Evolutionary conservation across 176 grass and related monocot genomes (phyloP), one percentile per base, ranked within the genome.

Genomic region (Avena atlantica): DNA sequence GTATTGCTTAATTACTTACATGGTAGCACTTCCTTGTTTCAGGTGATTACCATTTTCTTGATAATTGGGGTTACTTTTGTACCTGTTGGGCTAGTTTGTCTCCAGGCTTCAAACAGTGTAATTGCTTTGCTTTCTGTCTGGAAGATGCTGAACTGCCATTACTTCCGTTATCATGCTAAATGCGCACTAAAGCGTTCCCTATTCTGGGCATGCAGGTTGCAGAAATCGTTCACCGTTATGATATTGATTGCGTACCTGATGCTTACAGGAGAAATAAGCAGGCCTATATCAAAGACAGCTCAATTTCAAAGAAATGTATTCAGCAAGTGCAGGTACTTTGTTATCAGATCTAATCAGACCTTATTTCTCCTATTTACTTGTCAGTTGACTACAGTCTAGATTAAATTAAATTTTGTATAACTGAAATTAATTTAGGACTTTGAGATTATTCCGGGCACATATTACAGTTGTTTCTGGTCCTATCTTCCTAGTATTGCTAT

Each of bases 21-120:
- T 63, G 20, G 37, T 79, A 73, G 69, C 70, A 36, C 36, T 87
- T 75, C 17, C 8, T 47, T 89, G 17, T 64, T 89, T 57, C 89
- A 99, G 97, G 83, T 99, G 67, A 90, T 99, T 83, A 77, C 85
- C 17, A 87, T 85, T 76, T 99, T 99, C 92, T 92, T 99, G 85
- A 40, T 99, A 27, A 60, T 91, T 56, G 97, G 97, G 29, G 78
- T 91, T 63, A 53, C 81, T 69, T 94, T 93, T 57, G 81, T 94
- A 66, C 94, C 90, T 5, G 63, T 93, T 84, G 97, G 97, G 29
- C 85, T 99, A 70, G 59, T 93, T 77, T 99, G 91, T 65, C 90
- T 99, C 60, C 92, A 75, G 61, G 89, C 92, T 87, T 96, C 97
- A 78, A 91, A 93, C 80, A 92, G 82, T 74, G 97, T 96, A 94